These are phyloP conservation scores for Eucalyptus sideroxylon DNA, from an alignment of 345 rosid species.

Conservation along the genomic window DNA sequence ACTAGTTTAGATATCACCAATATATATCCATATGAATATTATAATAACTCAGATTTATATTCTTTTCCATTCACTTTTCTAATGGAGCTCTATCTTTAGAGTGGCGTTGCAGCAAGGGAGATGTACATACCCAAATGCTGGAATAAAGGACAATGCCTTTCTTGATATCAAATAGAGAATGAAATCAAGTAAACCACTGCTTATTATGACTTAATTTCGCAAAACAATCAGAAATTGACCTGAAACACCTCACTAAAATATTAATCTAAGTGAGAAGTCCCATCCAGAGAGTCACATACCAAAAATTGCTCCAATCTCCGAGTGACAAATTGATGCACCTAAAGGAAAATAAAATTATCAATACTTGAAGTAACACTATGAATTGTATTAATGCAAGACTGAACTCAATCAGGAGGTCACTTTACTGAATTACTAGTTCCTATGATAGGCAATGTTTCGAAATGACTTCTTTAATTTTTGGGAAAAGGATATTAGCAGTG, in stretches of 20 bases:
- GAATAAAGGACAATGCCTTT: neutral
- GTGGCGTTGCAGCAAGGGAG: neutral
- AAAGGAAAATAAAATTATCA: neutral
- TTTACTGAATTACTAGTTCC: neutral
- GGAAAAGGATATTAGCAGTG: neutral
- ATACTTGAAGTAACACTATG: neutral
- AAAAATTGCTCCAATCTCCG: conserved; percentile 90
- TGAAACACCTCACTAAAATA: neutral
- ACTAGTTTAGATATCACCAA: neutral
- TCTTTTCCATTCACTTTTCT: neutral
- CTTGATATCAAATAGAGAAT: neutral
- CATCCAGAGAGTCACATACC: conserved; percentile 23
- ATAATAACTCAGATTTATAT: neutral
- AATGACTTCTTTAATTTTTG: neutral
- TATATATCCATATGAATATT: neutral
- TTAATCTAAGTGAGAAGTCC: neutral
- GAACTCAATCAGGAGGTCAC: neutral
- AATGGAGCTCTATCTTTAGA: neutral
- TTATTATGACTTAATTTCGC: neutral
- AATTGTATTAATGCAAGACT: neutral
- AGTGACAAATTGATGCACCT: conserved; percentile 76
- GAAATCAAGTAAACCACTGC: neutral
- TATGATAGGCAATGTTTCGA: neutral
- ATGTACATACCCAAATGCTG: neutral
- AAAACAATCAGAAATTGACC: neutral